Percentiles rank a stretch among this genome's conserved stretches.
Conservation (phyloP, 2,329 filamentous ascomycete species). For the Balansia obtecta region DNA sequence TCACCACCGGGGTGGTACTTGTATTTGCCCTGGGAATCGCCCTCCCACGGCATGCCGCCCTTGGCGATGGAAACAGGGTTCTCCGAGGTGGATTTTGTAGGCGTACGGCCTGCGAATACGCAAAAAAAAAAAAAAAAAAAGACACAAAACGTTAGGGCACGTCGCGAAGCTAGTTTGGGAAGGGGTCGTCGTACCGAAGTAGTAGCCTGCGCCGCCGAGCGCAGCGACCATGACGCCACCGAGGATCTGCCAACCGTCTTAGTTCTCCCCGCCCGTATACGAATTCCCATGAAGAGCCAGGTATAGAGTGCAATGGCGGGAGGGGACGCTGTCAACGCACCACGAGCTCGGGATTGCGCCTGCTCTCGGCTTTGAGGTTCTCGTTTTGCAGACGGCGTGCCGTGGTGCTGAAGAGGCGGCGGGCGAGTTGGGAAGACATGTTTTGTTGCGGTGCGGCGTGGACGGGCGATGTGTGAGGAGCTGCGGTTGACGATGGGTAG, state of each 20-base stretch:
- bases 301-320: background rate
- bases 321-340: constrained; percentile 26
- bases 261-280: no score
- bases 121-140: background rate
- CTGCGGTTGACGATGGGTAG: background rate
- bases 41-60: constrained; percentile 86
- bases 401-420: constrained; percentile 42
- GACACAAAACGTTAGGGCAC: background rate
- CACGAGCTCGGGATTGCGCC: constrained; percentile 37
- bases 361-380: constrained; percentile 44
- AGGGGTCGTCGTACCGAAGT: constrained; percentile 51
- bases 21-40: constrained; percentile 53
- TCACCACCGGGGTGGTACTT: constrained; percentile 82
- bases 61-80: constrained; percentile 59
- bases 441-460: constrained; percentile 9
- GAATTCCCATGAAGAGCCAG: no score
- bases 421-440: constrained; percentile 46
- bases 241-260: constrained; percentile 52
- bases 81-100: constrained; percentile 77
- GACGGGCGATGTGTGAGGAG: no score
- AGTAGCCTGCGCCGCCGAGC: constrained; percentile 80
- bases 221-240: constrained; percentile 82
- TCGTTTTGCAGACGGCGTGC: constrained; percentile 37
- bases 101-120: constrained; percentile 54
- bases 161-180: background rate